Percentiles rank a stretch among this genome's conserved stretches.
These are phyloP conservation scores for Osmozyma mogii DNA, from an alignment of 805 yeast species.

Conservation along the genomic window DNA sequence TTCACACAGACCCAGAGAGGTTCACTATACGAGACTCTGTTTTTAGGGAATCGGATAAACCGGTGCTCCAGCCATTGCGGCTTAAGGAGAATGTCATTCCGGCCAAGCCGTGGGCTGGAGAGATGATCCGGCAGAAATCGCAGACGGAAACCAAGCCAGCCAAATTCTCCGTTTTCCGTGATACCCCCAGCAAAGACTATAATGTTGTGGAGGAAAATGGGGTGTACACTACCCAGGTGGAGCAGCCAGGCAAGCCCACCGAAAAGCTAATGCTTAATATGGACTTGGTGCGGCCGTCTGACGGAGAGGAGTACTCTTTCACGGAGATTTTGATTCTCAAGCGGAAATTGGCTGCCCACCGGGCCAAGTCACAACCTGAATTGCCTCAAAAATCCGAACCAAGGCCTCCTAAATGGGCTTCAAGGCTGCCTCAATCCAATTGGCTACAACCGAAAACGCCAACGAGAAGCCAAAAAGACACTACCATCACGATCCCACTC, in stretches of 20 bases:
- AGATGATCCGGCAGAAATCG: constrained; percentile 41
- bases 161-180: constrained; percentile 20
- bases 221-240: constrained; percentile 43
- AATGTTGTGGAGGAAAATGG: constrained; percentile 8
- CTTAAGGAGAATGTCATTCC: constrained; percentile 56
- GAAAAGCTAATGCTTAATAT: constrained; percentile 57
- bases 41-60: constrained; percentile 29
- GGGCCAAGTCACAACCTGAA: too few relatives aligned
- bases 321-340: constrained; percentile 52
- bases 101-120: constrained; percentile 59
- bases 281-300: constrained; percentile 42
- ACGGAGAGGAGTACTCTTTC: constrained; percentile 47
- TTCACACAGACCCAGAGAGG: constrained; percentile 17
- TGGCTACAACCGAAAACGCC: constrained; percentile 1
- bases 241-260: constrained; percentile 48
- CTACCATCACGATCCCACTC: constrained; percentile 38
- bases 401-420: background rate
- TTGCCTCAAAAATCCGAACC: background rate
- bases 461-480: constrained; percentile 8
- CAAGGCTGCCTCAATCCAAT: background rate
- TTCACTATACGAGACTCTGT: constrained; percentile 11
- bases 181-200: constrained; percentile 8
- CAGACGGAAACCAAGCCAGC: constrained; percentile 16
- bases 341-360: background rate
- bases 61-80: constrained; percentile 42